Evolutionary conservation across 2,329 filamentous ascomycete genomes (phyloP).

Genomic region (Fusarium armeniacum): DNA sequence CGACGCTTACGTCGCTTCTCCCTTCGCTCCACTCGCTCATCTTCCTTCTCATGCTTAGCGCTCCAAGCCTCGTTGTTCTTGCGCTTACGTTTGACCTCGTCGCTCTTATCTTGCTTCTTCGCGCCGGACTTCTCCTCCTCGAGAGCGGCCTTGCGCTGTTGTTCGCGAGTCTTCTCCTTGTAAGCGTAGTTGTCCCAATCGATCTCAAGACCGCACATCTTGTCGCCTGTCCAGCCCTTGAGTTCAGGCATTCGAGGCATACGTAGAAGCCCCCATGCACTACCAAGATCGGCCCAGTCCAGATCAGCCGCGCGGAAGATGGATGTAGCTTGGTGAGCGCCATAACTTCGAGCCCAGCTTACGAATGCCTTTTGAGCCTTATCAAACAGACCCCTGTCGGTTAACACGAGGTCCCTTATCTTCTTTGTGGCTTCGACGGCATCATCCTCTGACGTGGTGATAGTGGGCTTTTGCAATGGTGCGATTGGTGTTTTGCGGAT

Average conservation of each 20-base stretch:
- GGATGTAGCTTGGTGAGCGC: slow-evolving; percentile 88
- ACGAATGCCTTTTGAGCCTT: slow-evolving; percentile 94
- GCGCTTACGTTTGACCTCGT: slow-evolving; percentile 67
- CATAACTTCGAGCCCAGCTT: slow-evolving; percentile 92
- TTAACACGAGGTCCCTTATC: slow-evolving; percentile 71
- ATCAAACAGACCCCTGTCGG: slow-evolving; percentile 76
- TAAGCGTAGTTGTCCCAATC: slow-evolving; percentile 79
- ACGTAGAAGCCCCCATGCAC: slow-evolving; percentile 87
- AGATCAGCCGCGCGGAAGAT: slow-evolving; percentile 89
- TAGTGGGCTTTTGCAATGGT: slow-evolving; percentile 68
- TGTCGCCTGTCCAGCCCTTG: slow-evolving; percentile 78
- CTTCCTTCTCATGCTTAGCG: slow-evolving; percentile 75
- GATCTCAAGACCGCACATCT: slow-evolving; percentile 71
- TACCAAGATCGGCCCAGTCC: slow-evolving; percentile 85
- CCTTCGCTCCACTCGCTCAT: slow-evolving; percentile 70
- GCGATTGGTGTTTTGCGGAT: slow-evolving; percentile 88
- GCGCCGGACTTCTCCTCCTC: slow-evolving; percentile 61
- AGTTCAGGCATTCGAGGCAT: slow-evolving; percentile 96
- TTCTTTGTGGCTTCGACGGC: slow-evolving; percentile 68
- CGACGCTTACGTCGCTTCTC: slow-evolving; percentile 75
- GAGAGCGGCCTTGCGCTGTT: slow-evolving; percentile 71
- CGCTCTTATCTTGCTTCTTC: slow-evolving; percentile 56
- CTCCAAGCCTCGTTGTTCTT: slow-evolving; percentile 80
- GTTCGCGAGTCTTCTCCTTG: slow-evolving; percentile 79
- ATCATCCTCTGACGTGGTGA: slow-evolving; percentile 72